Evolutionary conservation across 2,329 filamentous ascomycete species (phyloP).

Genomic region (Fusarium cicatricum): DNA sequence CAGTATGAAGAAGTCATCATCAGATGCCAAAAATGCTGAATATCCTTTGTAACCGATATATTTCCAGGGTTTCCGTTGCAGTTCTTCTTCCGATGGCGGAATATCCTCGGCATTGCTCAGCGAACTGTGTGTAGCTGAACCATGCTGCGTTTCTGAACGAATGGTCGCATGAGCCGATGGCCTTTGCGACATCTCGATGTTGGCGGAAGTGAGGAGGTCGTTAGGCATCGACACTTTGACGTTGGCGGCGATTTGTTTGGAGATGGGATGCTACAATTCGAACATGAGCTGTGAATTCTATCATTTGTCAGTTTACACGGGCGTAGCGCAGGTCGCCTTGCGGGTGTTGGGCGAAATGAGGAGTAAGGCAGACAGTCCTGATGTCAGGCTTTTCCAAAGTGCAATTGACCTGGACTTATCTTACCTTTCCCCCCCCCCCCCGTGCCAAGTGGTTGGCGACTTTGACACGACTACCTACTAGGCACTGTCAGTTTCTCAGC

Average conservation of each 20-base stretch:
- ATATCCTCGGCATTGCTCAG: not conserved
- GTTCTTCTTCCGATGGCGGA: not conserved
- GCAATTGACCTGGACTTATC: too few species aligned
- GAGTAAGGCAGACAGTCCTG: too few species aligned
- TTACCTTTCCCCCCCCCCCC: too few species aligned
- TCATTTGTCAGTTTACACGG: too few species aligned
- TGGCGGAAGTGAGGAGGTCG: too few species aligned
- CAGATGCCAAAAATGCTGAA: constrained; percentile 42
- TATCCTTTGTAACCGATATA: constrained; percentile 44
- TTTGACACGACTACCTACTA: too few species aligned
- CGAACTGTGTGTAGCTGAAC: not conserved
- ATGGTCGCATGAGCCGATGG: not conserved
- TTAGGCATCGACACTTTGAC: too few species aligned
- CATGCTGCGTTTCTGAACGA: not conserved
- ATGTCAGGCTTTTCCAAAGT: too few species aligned
- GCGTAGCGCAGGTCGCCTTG: not conserved
- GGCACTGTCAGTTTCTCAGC: too few species aligned
- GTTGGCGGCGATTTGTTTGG: too few species aligned
- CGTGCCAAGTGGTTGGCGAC: too few species aligned
- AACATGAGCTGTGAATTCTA: not conserved
- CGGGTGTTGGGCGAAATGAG: not conserved
- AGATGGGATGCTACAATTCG: too few species aligned
- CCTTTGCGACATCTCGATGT: not conserved
- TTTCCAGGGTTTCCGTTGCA: constrained; percentile 41
- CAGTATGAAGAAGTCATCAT: constrained; percentile 45